Evolutionary conservation across 768 basidiomycete species (phyloP).

Genomic region (Tricholoma saponaceum): DNA sequence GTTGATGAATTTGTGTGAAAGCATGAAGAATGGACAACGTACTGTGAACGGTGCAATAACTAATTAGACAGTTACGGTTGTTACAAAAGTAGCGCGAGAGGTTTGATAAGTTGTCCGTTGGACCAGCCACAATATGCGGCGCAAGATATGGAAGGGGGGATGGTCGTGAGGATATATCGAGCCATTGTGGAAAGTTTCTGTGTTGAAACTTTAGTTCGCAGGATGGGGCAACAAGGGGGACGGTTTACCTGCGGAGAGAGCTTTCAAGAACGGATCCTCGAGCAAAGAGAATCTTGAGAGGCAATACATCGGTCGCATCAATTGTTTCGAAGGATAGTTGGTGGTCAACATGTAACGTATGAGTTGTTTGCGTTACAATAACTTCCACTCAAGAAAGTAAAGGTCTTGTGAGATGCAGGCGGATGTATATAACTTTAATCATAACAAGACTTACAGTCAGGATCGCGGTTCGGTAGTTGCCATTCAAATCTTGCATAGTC

Average conservation of each 20-base stretch:
- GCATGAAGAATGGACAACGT: constrained; percentile 9
- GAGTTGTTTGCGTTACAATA: constrained; percentile 44
- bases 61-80: constrained; percentile 45
- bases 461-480: constrained; percentile 32
- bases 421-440: background rate
- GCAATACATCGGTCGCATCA: constrained; percentile 45
- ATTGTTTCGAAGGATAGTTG: constrained; percentile 40
- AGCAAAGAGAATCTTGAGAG: constrained; percentile 27
- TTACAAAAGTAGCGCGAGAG: constrained; percentile 46
- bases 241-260: constrained; percentile 12
- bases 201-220: background rate
- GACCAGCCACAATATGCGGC: constrained; percentile 7
- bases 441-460: constrained; percentile 31
- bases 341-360: constrained; percentile 35
- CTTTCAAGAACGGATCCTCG: constrained; percentile 24
- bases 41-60: constrained; percentile 50
- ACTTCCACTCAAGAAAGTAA: constrained; percentile 36
- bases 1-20: background rate
- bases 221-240: background rate
- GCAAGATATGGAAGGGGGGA: constrained; percentile 3
- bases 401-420: background rate
- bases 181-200: constrained; percentile 32
- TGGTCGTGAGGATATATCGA: constrained; percentile 9
- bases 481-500: constrained; percentile 48
- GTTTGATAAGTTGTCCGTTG: constrained; percentile 22